Percentiles rank a stretch among this genome's conserved stretches.
These are phyloP conservation scores for Fusarium duplospermum DNA, from an alignment of 2,329 filamentous ascomycete species.

Conservation along the genomic window DNA sequence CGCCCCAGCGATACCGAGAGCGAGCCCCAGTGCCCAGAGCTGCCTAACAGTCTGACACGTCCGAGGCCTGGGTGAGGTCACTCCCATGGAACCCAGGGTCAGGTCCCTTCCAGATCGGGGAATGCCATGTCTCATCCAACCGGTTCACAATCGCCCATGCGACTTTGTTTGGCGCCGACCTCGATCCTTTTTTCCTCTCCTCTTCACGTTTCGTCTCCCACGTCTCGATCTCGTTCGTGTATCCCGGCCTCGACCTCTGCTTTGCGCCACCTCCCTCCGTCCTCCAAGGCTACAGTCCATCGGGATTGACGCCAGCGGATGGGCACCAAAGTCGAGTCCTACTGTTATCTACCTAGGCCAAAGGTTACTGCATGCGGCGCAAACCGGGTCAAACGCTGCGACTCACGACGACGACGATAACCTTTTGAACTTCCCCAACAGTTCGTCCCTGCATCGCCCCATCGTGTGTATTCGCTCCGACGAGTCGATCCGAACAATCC, in stretches of 20 bases:
- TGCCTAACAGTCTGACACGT: conserved; percentile 20
- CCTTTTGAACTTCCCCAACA: neutral
- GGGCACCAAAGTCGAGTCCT: conserved; percentile 22
- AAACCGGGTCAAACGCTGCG: conserved; percentile 27
- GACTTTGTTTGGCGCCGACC: conserved; percentile 23
- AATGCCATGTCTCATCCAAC: conserved; percentile 31
- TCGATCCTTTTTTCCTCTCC: conserved; percentile 5
- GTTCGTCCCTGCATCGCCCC: neutral
- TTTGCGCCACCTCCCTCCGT: conserved; percentile 7
- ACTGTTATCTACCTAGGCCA: conserved; percentile 24
- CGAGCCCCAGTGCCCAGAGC: conserved; percentile 7
- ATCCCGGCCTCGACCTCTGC: neutral
- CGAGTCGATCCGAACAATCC: neutral
- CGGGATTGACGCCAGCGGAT: conserved; percentile 11
- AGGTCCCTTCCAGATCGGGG: conserved; percentile 37
- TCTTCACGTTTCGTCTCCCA: conserved; percentile 2
- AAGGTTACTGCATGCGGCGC: conserved; percentile 33
- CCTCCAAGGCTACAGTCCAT: conserved; percentile 8
- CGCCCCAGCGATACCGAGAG: neutral
- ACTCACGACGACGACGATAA: conserved; percentile 16
- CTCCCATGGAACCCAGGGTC: conserved; percentile 16
- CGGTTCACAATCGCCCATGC: conserved; percentile 15
- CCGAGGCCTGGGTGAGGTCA: conserved; percentile 22
- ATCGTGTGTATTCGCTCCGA: neutral
- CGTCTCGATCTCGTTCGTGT: neutral